These are phyloP conservation scores for Chondrus crispus DNA, from an alignment of 23 red algal species.

Conservation along the genomic window DNA sequence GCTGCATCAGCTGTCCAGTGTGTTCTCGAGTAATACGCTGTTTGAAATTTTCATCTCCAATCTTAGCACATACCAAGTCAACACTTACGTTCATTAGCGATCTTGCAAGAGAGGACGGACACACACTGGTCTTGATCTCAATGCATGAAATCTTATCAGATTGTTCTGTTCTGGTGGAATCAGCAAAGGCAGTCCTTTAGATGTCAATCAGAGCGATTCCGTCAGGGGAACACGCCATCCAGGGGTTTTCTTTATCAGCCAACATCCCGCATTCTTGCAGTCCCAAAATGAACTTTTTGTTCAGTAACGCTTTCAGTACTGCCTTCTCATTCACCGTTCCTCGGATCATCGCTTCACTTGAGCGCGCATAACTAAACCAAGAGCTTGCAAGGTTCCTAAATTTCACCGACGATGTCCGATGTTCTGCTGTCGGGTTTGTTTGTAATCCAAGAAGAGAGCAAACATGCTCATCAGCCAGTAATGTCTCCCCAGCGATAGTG, in stretches of 20 bases:
- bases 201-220: constrained; percentile 5
- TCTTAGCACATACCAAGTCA: not conserved
- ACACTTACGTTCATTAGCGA: not conserved
- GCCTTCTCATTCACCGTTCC: not conserved
- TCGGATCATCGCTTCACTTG: not conserved
- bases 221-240: not conserved
- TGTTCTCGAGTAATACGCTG: constrained; percentile 10
- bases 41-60: not conserved
- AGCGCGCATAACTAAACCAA: not conserved
- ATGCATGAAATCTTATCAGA: not conserved
- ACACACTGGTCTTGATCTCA: constrained; percentile 21
- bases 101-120: not conserved
- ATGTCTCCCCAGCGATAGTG: not conserved
- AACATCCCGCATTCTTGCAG: constrained; percentile 1
- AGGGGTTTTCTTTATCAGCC: not conserved
- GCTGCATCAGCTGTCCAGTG: constrained; percentile 13
- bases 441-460: not conserved
- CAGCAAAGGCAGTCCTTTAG: not conserved
- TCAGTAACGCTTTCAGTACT: not conserved
- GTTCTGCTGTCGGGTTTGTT: not conserved
- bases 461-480: not conserved
- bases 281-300: not conserved
- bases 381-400: not conserved
- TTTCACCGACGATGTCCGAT: not conserved
- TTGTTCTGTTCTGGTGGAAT: not conserved